These are phyloP conservation scores for Penicillium steckii DNA, from an alignment of 495 filamentous ascomycete genomes.

Conservation along the genomic window DNA sequence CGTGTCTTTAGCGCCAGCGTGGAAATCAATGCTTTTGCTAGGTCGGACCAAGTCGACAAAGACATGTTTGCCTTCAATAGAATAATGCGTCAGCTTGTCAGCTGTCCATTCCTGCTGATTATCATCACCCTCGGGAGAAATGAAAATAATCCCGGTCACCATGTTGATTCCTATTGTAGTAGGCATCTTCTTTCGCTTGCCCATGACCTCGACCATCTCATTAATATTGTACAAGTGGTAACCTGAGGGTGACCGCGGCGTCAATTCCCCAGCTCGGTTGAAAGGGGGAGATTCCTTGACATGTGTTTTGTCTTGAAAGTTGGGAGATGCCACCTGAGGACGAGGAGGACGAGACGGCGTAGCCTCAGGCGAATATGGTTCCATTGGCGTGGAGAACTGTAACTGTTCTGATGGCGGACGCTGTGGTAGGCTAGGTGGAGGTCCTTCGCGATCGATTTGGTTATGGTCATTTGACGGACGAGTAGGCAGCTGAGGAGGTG, in stretches of 20 bases:
- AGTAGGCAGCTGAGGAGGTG: constrained; percentile 40
- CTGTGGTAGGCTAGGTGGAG: constrained; percentile 62
- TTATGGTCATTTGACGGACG: constrained; percentile 44
- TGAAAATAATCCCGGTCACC: constrained; percentile 82
- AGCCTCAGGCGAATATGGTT: constrained; percentile 44
- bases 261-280: constrained; percentile 48
- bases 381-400: constrained; percentile 48
- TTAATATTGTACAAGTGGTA: constrained; percentile 95
- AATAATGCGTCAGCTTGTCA: constrained; percentile 91
- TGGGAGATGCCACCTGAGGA: constrained; percentile 21
- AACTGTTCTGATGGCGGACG: constrained; percentile 61
- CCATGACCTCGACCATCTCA: constrained; percentile 92
- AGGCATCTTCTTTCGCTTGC: constrained; percentile 96
- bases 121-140: constrained; percentile 87
- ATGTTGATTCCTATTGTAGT: constrained; percentile 90
- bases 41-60: constrained; percentile 91
- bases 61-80: constrained; percentile 95
- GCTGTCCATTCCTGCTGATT: constrained; percentile 89
- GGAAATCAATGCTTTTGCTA: constrained; percentile 91
- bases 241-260: constrained; percentile 64
- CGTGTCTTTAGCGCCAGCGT: constrained; percentile 95
- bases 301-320: constrained; percentile 25
- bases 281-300: constrained; percentile 59
- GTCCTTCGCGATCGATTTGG: constrained; percentile 57
- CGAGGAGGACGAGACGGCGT: constrained; percentile 31